Base-by-base conservation (phyloP, 495 filamentous ascomycete species). In the Lindgomyces ingoldianus region DNA sequence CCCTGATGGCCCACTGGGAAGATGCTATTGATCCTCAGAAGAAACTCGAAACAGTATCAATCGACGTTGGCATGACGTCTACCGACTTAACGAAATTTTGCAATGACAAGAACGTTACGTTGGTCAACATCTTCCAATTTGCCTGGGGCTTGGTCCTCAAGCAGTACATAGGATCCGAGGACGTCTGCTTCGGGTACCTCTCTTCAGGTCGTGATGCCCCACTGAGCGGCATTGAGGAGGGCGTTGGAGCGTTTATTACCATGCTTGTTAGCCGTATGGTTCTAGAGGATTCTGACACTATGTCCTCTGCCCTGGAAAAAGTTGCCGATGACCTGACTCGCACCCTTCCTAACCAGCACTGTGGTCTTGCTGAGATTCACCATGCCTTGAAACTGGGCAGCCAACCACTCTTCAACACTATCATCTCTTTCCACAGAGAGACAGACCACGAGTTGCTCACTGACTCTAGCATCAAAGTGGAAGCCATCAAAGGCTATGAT, bases 151-250 rank as follows among this genome's bases (percentile, higher is more conserved):
- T 67, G 0, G 18, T 62, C 27, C 57, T 67, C 6, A 51, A 58
- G 27, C 30, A 52, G 22, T 68, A 68, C 47, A 57, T 51, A 3
- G 58, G 59, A 25, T 57, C 58, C 10, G 60, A 68, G 16, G 60
- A 58, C 16, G 60, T 63, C 0, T 68, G 59, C 60, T 68, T 68
- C 41, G 65, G 65, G n/a, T 68, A 63, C 29, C 52, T 68, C 10
- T 52, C 60, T 21, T 68, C 65, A n/a, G 65, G 65, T 10, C 51
- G 65, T 16, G 65, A 68, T 26, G 53, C 50, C 3, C 65, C 65
- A 4, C 19, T 68, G 1, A 27, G 22, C 36, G 65, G 60, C 4
- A 68, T 68, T 46, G 59, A 68, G 45, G 59, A 64, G 24, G 65
- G 46, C 0, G 60, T 68, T 0, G 65, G 65, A 14, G 47, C 65